Conservation (phyloP, 1,284 basidiomycete genomes). For the Quambalaria eucalypti region DNA sequence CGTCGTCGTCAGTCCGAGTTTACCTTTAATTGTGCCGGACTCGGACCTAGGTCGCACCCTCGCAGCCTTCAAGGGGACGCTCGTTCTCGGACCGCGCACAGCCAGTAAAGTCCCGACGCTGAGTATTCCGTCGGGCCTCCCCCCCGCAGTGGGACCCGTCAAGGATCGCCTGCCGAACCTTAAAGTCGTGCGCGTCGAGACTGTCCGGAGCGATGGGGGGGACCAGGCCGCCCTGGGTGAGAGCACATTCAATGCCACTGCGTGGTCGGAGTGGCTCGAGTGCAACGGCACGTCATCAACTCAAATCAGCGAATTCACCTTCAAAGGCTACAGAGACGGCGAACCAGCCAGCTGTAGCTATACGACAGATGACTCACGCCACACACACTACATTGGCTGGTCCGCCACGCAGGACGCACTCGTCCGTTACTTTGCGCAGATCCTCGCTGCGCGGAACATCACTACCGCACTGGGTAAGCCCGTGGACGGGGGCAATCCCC, state of each 20-base stretch:
- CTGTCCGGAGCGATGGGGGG: slow-evolving; percentile 13
- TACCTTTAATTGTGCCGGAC: slow-evolving; percentile 19
- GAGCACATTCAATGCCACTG: slow-evolving; percentile 16
- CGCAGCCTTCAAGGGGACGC: slow-evolving; percentile 13
- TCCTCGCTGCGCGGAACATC: slow-evolving; percentile 12
- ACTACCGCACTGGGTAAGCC: slow-evolving; percentile 12
- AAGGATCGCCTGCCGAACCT: slow-evolving; percentile 21
- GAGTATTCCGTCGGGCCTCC: slow-evolving; percentile 19
- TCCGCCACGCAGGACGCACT: slow-evolving; percentile 20
- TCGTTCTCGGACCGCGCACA: slow-evolving; percentile 21
- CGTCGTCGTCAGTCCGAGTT: slow-evolving; percentile 21
- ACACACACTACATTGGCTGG: slow-evolving; percentile 22
- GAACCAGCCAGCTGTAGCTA: slow-evolving; percentile 17
- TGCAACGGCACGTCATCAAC: slow-evolving; percentile 15
- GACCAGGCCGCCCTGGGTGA: no score
- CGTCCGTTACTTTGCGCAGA: slow-evolving; percentile 14
- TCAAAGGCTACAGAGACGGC: slow-evolving; percentile 20
- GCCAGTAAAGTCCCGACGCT: slow-evolving; percentile 21
- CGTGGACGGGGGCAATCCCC: slow-evolving; percentile 2
- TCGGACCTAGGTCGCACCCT: slow-evolving; percentile 15
- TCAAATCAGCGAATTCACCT: slow-evolving; percentile 11
- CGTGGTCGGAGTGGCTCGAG: slow-evolving; percentile 28
- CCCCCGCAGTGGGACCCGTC: slow-evolving; percentile 15
- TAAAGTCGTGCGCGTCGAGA: slow-evolving; percentile 20
- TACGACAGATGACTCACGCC: slow-evolving; percentile 7